Percentiles rank a stretch among this genome's conserved stretches.
Conservation (phyloP, 2,329 filamentous ascomycete species). For the Fusarium nodosum region DNA sequence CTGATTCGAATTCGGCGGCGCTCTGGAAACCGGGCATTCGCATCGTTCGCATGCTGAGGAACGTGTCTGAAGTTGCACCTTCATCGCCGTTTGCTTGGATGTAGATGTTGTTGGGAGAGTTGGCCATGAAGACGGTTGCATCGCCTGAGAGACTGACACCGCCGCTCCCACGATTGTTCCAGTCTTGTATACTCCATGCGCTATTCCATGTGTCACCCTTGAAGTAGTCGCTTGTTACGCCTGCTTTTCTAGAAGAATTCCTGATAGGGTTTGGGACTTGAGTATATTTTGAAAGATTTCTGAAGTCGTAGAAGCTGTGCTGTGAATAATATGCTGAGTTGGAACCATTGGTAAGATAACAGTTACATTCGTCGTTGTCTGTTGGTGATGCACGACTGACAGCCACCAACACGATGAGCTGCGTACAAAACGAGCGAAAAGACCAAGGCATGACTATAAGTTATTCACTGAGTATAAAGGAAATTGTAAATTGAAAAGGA, state of each 20-base stretch:
- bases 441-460: slow-evolving; percentile 21
- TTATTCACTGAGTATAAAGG: background rate
- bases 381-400: slow-evolving; percentile 15
- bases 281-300: slow-evolving; percentile 58
- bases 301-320: slow-evolving; percentile 66
- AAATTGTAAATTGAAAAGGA: background rate
- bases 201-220: slow-evolving; percentile 53
- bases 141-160: slow-evolving; percentile 46
- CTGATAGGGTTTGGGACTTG: slow-evolving; percentile 53
- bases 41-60: slow-evolving; percentile 63
- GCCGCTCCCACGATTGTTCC: slow-evolving; percentile 59
- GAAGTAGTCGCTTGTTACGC: slow-evolving; percentile 58
- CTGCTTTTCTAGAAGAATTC: slow-evolving; percentile 48
- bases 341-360: slow-evolving; percentile 64
- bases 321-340: slow-evolving; percentile 59
- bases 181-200: slow-evolving; percentile 57
- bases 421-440: slow-evolving; percentile 12
- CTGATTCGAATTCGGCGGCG: slow-evolving; percentile 63
- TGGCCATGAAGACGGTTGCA: slow-evolving; percentile 55
- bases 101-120: slow-evolving; percentile 62
- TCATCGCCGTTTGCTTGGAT: slow-evolving; percentile 60
- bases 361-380: slow-evolving; percentile 57
- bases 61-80: slow-evolving; percentile 55
- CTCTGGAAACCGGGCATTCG: slow-evolving; percentile 62
- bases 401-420: slow-evolving; percentile 19